Base-by-base conservation (phyloP, 2,329 filamentous ascomycete species). In the Curvularia spicifera region DNA sequence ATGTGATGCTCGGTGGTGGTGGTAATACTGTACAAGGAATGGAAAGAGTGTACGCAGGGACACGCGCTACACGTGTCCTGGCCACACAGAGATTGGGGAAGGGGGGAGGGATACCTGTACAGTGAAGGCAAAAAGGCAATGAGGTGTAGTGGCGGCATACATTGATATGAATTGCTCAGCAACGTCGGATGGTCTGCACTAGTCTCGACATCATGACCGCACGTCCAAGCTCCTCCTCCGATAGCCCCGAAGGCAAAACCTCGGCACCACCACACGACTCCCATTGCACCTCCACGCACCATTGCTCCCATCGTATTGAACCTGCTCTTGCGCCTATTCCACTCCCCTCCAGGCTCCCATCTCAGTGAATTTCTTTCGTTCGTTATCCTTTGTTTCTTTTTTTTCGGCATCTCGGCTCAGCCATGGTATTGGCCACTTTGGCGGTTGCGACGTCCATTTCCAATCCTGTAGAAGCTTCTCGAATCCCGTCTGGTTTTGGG, bases 161-260 rank as follows among this genome's bases (percentile, higher is more conserved):
- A 9, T 53, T 12, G 29, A 31, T 31, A 28, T 57, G 59, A 51
- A 65, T 56, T 65, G 64, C 60, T 68, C 59, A 66, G 64, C 65
- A 65, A 60, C 61, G 40, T 56, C 54, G 37, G 62, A 31, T 31
- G 29, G 29, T 12, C 29, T 31, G 10, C 29, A 31, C 29, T 37
- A 60, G 64, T 68, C 65, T 63, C 61, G 65, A 66, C 67, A 67
- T 70, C 67, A 69, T 67, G 62, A 61, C 42, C 51, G 49, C 35
- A 31, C 46, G 53, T 46, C 51, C 56, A 63, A 71, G 63, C 67
- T 72, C 64, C 67, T 72, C 65, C 68, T 56, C 48, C 56, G 50
- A 51, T 51, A 57, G 48, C 51, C 43, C 57, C 63, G 51, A 65
- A 59, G 61, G 63, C 61, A 44, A 57, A 63, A 57, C 61, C 61